Base-by-base conservation (phyloP, 2,329 filamentous ascomycete species). In the Talaromyces verruculosus region DNA sequence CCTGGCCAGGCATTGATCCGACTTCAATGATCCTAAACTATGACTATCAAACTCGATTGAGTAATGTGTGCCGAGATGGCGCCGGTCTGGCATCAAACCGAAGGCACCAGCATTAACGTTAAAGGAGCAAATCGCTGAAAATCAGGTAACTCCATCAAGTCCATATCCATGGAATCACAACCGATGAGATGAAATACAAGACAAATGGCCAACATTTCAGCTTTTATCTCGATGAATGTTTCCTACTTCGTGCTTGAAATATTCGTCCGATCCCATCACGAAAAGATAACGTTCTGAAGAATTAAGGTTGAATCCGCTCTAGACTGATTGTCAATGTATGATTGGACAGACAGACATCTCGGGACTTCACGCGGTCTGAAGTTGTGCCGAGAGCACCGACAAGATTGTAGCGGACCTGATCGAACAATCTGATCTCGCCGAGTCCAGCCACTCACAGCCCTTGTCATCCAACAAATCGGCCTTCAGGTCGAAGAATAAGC, bases 371-470 rank as follows among this genome's bases (percentile, higher is more conserved):
- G 1, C 61, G 61, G 61, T n/a, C 33, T 53, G 61, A 63, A 41
- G 47, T 63, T 63, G 35, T 53, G 17, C 61, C 61, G 61, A 49
- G 15, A 37, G 35, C 60, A 5, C 51, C n/a, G 10, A 35, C 13
- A 11, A 19, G 1, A 11, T 15, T 49, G 17, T 41, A 41, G 35
- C 39, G 5, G 3, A 17, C 13, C 6, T 7, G 15, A n/a, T 17
- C 17, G 41, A 51, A 51, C 17, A 19, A 30, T 15, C 39, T n/a
- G 39, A 41, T 63, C 45, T 30, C 15, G 22, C 61, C 59, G 59
- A 61, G 59, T 61, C 28, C 58, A 11, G 59, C 60, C 60, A 62
- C 15, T 53, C 33, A 62, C 19, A n/a, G 15, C 11, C 15, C 33
- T 39, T 51, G 1, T 22, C 1, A 15, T 15, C 33, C 22, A 8